Evolutionary conservation across 345 rosid genomes (phyloP), one percentile per base, ranked within the genome.

Genomic region (Lepidium africanum): DNA sequence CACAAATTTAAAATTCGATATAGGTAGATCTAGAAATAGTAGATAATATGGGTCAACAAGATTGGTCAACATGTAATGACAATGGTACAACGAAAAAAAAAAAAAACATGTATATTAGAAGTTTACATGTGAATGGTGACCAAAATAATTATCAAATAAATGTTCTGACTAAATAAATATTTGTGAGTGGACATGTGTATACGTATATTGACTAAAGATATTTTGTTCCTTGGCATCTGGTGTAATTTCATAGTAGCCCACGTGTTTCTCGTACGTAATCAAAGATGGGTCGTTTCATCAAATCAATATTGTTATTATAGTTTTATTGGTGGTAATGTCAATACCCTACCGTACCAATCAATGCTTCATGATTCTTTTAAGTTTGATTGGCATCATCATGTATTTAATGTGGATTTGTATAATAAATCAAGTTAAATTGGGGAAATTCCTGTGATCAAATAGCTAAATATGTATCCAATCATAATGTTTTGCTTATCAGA

Each of bases 21-120:
- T 25, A 46, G 76, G 63, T 72, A 55, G 64, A 63, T 55, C 58
- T 46, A 47, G 8, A 55, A 33, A 70, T 61, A 43, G 61, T 56
- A 64, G 70, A 55, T 72, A 57, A 8, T 39, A 38, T 72, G 40
- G 65, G 63, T 64, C 70, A 72, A 64, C 75, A 54, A 45, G 53
- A 71, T 70, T 7, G 46, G 68, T 36, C 39, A 19, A 61, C 21
- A 33, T 13, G 21, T 38, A 51, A 25, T 30, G 14, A 16, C 23
- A 55, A 16, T 25, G 35, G 4, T 16, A 35, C 5, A 16, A 35
- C 5, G 35, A 55, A 42, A 35, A 10, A 10, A 32, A 0, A 9
- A 21, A 14, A 9, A 21, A 21, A 21, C 25, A 47, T 54, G 41
- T 3, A 1, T 8, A 17, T 30, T 33, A 14, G 41, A 15, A 10